Evolutionary conservation across 495 filamentous ascomycete species (phyloP).

Genomic region (Ramalina intermedia): DNA sequence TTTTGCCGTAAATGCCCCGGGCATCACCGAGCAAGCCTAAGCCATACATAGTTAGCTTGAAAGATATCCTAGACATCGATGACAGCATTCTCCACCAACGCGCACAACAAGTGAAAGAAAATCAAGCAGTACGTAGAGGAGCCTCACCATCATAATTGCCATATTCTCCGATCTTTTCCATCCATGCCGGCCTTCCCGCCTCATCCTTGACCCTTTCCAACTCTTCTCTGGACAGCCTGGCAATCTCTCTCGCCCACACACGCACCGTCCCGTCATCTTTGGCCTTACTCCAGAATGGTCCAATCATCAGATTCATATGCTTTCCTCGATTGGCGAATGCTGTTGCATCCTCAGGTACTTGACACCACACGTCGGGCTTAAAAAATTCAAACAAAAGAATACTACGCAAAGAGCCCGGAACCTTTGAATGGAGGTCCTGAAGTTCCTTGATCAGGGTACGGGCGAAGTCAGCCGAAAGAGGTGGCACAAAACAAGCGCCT

Average conservation of each 20-base stretch:
- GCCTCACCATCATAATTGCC: constrained; percentile 7
- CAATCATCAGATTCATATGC: constrained; percentile 10
- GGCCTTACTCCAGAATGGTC: constrained; percentile 8
- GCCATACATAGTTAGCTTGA: not conserved
- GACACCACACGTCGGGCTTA: constrained; percentile 3
- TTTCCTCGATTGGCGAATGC: constrained; percentile 19
- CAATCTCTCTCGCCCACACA: constrained; percentile 13
- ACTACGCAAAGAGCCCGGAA: constrained; percentile 4
- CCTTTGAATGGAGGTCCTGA: constrained; percentile 1
- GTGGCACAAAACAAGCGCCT: constrained; percentile 27
- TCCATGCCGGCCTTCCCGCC: not conserved
- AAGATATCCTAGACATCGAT: not conserved
- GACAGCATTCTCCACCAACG: too few relatives aligned
- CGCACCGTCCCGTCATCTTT: constrained; percentile 18
- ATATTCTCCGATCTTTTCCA: constrained; percentile 8
- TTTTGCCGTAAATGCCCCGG: constrained; percentile 28
- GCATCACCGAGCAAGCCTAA: not conserved
- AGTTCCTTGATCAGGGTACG: constrained; percentile 24
- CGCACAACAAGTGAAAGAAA: too few relatives aligned
- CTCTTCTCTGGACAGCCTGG: constrained; percentile 7
- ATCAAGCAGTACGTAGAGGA: too few relatives aligned
- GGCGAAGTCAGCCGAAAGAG: constrained; percentile 21
- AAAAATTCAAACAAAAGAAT: constrained; percentile 16
- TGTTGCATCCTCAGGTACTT: constrained; percentile 10
- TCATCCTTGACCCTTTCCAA: constrained; percentile 4